phyloP scores from a whole-genome alignment of 306 rosid genomes.

The Cyclanthera cordifolia region DNA sequence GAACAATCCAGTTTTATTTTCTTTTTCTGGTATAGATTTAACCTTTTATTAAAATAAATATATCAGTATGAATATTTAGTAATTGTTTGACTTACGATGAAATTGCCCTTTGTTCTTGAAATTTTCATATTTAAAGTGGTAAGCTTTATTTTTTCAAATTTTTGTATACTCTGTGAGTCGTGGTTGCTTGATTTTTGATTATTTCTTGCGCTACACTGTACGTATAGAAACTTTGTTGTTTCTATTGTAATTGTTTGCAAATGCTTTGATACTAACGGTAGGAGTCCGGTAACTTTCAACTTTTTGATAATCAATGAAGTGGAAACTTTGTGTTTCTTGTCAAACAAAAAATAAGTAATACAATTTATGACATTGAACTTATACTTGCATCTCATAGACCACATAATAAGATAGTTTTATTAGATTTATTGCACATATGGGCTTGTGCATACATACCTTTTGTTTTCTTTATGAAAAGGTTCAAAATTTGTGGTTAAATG shows the following conservation, averaged over 20 bases:
- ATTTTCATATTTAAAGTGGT: not conserved
- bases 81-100: not conserved
- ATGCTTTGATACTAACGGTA: not conserved
- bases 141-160: not conserved
- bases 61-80: not conserved
- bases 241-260: not conserved
- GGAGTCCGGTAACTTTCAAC: not conserved
- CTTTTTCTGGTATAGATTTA: not conserved
- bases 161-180: not conserved
- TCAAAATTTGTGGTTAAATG: conserved; percentile 11
- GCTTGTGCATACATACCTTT: not conserved
- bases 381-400: not conserved
- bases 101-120: not conserved
- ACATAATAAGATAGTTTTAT: not conserved
- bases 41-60: not conserved
- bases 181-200: not conserved
- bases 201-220: not conserved
- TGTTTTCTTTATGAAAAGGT: not conserved
- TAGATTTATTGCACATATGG: not conserved
- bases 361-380: not conserved
- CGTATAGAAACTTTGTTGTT: not conserved
- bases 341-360: not conserved
- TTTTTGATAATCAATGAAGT: not conserved
- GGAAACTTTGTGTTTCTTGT: not conserved
- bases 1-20: not conserved